Base-by-base conservation (phyloP, 306 rosid species). In the Vigna trinervia region DNA sequence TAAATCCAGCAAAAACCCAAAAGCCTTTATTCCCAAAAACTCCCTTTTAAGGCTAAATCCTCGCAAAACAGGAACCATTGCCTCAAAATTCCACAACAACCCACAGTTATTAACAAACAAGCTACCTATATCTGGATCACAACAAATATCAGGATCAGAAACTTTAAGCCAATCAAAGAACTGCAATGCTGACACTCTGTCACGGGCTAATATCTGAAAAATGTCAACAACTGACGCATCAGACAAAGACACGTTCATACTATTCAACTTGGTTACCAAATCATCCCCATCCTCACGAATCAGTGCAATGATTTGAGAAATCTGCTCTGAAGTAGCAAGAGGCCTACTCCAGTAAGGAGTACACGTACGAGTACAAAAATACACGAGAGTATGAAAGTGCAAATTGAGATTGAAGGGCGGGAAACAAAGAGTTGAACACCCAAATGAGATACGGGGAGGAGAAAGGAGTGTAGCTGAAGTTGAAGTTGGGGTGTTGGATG, bases 61-160 rank as follows among this genome's bases (percentile, higher is more conserved):
- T 26, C 12, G 72, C 87, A 91, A 79, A 71, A 87, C 51, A 7
- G 58, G 45, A 81, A 80, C 73, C 94, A 91, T 86, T 8, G 81
- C 86, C 73, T 81, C 86, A 71, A 76, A 91, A 83, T 89, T 84
- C 36, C 79, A 87, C 17, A 94, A 81, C 14, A 86, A 45, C 45
- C 96, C 96, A 69, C 88, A 86, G 60, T 94, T 94, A 75, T 87
- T 85, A 78, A 90, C 71, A 79, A 86, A 73, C 85, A 89, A 80
- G 41, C 83, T 74, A 65, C 82, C 88, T 63, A 90, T 51, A 46
- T 87, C 85, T 2, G 84, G 80, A 39, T 85, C 81, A 66, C 78
- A 34, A 66, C 84, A 69, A 79, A 84, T 22, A 14, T 52, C 67
- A 46, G 83, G 71, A 50, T 69, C 74, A 34, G 88, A 83, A 66